Evolutionary conservation across 2,329 filamentous ascomycete genomes (phyloP).

Genomic region (Ciborinia camelliae): DNA sequence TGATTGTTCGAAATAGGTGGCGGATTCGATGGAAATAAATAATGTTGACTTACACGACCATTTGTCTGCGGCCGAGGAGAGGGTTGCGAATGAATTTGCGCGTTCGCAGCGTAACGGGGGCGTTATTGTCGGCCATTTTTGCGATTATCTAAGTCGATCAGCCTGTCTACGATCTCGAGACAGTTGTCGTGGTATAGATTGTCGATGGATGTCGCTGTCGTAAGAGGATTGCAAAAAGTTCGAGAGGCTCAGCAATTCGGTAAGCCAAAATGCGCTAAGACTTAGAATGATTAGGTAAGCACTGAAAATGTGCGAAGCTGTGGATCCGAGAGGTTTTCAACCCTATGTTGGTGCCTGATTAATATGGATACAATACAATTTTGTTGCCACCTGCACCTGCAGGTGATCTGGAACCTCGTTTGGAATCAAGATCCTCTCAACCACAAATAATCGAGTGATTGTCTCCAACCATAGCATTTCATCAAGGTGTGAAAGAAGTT

Average conservation of each 20-base stretch:
- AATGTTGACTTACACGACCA: slow-evolving; percentile 83
- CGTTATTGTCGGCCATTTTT: slow-evolving; percentile 85
- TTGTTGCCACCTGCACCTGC: background rate
- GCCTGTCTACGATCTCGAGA: slow-evolving; percentile 36
- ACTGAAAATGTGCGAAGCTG: slow-evolving; percentile 21
- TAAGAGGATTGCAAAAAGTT: slow-evolving; percentile 25
- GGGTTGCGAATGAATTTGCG: slow-evolving; percentile 99
- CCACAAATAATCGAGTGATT: slow-evolving; percentile 16
- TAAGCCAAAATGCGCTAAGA: slow-evolving; percentile 26
- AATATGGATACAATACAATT: background rate
- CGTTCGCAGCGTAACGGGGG: slow-evolving; percentile 82
- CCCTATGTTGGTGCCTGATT: slow-evolving; percentile 27
- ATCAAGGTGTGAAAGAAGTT: slow-evolving; percentile 15
- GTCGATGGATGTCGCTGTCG: slow-evolving; percentile 35
- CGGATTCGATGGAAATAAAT: slow-evolving; percentile 25
- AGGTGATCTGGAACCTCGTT: background rate
- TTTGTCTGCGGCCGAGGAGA: slow-evolving; percentile 97
- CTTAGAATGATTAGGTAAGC: slow-evolving; percentile 25
- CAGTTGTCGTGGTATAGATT: slow-evolving; percentile 33
- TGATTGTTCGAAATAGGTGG: slow-evolving; percentile 14
- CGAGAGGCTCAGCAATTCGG: slow-evolving; percentile 20
- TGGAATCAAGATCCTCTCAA: background rate
- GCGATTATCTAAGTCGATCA: slow-evolving; percentile 42
- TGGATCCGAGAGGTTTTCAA: slow-evolving; percentile 20
- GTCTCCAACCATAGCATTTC: background rate